phyloP scores from a whole-genome alignment of 306 rosid species.

The Corylus americana region DNA sequence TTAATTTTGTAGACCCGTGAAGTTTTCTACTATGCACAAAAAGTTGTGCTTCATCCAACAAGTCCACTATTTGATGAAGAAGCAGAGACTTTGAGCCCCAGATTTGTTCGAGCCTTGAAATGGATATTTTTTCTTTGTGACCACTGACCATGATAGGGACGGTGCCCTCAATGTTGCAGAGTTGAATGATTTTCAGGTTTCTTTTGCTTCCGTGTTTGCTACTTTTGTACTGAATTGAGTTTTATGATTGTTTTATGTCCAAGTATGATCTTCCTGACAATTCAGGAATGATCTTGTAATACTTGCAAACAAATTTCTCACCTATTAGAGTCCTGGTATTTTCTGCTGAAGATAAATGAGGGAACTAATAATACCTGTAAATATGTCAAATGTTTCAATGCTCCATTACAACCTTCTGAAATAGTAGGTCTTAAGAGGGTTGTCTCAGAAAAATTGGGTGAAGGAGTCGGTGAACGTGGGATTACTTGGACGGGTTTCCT shows the following conservation, averaged over 20 bases:
- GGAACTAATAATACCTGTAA: constrained; percentile 30
- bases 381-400: constrained; percentile 97
- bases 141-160: constrained; percentile 84
- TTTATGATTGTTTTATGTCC: background rate
- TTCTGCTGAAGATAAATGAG: constrained; percentile 7
- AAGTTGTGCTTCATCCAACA: constrained; percentile 97
- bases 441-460: constrained; percentile 84
- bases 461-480: constrained; percentile 96
- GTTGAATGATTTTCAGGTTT: constrained; percentile 63
- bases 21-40: constrained; percentile 97
- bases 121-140: constrained; percentile 92
- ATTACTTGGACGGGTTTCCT: constrained; percentile 96
- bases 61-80: constrained; percentile 96
- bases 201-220: background rate
- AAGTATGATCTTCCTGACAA: background rate
- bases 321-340: constrained; percentile 1
- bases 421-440: constrained; percentile 86
- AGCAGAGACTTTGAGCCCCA: constrained; percentile 88
- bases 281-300: background rate
- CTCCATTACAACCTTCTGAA: constrained; percentile 96
- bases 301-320: background rate
- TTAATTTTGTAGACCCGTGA: constrained; percentile 71
- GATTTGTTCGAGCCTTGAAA: constrained; percentile 92
- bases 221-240: background rate
- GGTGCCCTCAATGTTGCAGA: constrained; percentile 77